Percentiles rank a stretch among this genome's conserved stretches.
Conservation (phyloP, 1,139 yeast genomes). For the Scheffersomyces illinoinensis region DNA sequence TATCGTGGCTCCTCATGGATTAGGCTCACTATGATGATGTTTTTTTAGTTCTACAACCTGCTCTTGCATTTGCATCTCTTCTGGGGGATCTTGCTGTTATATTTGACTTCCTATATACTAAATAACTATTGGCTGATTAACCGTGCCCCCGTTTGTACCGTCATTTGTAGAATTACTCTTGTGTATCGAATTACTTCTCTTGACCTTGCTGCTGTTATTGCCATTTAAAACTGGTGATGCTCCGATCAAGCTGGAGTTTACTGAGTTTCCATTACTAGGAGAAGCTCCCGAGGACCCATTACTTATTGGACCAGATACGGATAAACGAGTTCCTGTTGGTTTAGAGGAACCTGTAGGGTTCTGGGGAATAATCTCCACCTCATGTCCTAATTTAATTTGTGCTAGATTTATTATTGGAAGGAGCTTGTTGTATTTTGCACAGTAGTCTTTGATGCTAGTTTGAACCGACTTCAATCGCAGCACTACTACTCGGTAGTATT, state of each 20-base stretch:
- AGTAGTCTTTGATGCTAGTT: conserved; percentile 41
- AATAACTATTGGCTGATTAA: conserved; percentile 10
- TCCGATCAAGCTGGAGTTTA: not conserved
- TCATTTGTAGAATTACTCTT: conserved; percentile 3
- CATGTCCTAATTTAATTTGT: conserved; percentile 50
- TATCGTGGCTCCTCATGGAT: not conserved
- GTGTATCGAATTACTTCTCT: conserved; percentile 5
- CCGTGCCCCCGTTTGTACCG: conserved; percentile 5
- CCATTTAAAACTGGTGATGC: not conserved
- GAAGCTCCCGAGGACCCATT: not conserved
- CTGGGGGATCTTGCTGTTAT: not conserved
- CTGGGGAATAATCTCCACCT: conserved; percentile 36
- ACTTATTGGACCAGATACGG: conserved; percentile 2
- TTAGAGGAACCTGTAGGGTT: conserved; percentile 1
- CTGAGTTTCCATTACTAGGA: not conserved
- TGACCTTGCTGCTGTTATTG: not conserved
- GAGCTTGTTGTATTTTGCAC: conserved; percentile 44
- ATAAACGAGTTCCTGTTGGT: not conserved
- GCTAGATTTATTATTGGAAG: conserved; percentile 53
- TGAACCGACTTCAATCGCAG: conserved; percentile 37
- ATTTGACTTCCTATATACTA: not conserved
- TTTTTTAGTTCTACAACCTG: not conserved
- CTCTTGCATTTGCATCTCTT: not conserved
- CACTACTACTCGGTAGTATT: conserved; percentile 32
- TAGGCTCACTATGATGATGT: not conserved